Evolutionary conservation across 257 asterid genomes (phyloP).

Genomic region (Solanum lycopersicoides): DNA sequence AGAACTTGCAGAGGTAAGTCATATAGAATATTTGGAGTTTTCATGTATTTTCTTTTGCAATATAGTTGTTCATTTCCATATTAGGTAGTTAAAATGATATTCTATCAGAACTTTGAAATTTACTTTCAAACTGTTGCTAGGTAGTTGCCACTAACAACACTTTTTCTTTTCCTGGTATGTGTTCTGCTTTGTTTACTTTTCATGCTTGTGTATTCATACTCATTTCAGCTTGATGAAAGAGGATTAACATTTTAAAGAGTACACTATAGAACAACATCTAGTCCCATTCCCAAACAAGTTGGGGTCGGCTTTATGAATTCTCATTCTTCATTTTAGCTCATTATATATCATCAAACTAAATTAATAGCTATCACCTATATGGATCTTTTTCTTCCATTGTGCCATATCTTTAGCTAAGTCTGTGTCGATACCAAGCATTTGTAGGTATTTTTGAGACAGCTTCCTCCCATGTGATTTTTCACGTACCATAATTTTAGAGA

Average conservation of each 20-base stretch:
- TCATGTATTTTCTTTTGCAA: neutral
- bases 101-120: neutral
- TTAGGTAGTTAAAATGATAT: neutral
- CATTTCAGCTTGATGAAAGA: neutral
- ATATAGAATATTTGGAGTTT: neutral
- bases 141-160: neutral
- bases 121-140: neutral
- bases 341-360: neutral
- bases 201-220: neutral
- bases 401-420: neutral
- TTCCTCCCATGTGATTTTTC: neutral
- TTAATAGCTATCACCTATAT: neutral
- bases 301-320: neutral
- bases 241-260: neutral
- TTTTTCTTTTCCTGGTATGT: neutral
- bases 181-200: neutral
- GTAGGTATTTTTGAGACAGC: neutral
- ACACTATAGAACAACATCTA: neutral
- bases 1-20: neutral
- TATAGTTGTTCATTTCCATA: neutral
- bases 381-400: neutral
- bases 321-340: neutral
- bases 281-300: neutral
- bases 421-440: neutral
- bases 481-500: neutral